phyloP scores from a whole-genome alignment of 1,284 basidiomycete genomes.

The Lignosus rhinocerotis region DNA sequence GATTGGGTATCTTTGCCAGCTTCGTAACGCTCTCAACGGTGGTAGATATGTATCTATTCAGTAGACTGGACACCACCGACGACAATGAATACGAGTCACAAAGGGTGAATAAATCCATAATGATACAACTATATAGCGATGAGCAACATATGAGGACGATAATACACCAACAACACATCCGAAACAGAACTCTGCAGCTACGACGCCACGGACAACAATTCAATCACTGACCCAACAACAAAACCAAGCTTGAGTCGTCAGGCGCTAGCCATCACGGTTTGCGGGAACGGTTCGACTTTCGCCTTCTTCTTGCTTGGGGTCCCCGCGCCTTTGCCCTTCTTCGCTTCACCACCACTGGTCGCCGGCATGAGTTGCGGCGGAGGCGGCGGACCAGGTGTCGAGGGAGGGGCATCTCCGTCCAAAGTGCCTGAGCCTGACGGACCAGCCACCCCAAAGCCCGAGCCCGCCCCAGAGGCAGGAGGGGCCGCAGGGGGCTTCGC shows the following conservation, averaged over 20 bases:
- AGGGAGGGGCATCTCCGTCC: constrained; percentile 4
- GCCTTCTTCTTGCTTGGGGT: constrained; percentile 35
- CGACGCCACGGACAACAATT: not conserved
- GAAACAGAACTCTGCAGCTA: not conserved
- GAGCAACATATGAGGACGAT: constrained; percentile 15
- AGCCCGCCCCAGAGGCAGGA: not conserved
- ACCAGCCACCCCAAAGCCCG: constrained; percentile 4
- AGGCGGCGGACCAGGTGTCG: constrained; percentile 6
- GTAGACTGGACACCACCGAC: not conserved
- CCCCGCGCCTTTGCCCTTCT: constrained; percentile 34
- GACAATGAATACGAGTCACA: not conserved
- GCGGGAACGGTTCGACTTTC: constrained; percentile 40
- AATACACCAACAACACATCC: constrained; percentile 6
- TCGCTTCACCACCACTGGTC: constrained; percentile 21
- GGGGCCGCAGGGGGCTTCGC: constrained; percentile 27
- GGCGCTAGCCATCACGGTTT: constrained; percentile 56
- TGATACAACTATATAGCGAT: constrained; percentile 21
- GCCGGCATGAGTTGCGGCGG: constrained; percentile 20
- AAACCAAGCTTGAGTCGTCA: constrained; percentile 26
- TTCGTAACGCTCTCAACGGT: no score
- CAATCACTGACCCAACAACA: not conserved
- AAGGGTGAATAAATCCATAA: constrained; percentile 11
- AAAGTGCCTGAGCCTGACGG: constrained; percentile 1
- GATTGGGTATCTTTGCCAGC: no score
- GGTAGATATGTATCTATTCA: no score